Percentiles rank a stretch among this genome's conserved stretches.
Conservation (phyloP, 164 flowering plant species). For the Chimonanthus praecox region DNA sequence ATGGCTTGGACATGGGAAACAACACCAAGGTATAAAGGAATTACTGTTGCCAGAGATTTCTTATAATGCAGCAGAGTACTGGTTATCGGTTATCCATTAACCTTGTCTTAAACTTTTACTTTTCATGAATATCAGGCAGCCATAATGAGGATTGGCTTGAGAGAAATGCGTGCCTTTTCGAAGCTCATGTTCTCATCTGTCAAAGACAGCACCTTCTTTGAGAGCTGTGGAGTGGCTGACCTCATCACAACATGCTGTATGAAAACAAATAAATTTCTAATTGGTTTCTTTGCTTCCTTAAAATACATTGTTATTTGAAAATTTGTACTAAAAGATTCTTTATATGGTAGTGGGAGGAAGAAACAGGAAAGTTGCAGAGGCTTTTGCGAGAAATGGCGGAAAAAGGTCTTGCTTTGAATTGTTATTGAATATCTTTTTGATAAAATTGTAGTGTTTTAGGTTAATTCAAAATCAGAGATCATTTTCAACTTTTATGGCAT, state of each 20-base stretch:
- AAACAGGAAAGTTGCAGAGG: constrained; percentile 94
- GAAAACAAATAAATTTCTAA: constrained; percentile 18
- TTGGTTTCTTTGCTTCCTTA: background rate
- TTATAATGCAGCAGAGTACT: background rate
- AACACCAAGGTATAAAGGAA: constrained; percentile 65
- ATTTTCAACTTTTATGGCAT: background rate
- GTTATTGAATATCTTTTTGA: background rate
- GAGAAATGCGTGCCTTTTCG: constrained; percentile 90
- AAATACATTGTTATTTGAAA: background rate
- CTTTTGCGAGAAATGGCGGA: constrained; percentile 84
- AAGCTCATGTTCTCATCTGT: constrained; percentile 85
- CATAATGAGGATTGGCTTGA: constrained; percentile 91
- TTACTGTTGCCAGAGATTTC: background rate
- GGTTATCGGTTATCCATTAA: background rate
- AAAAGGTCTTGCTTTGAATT: constrained; percentile 45
- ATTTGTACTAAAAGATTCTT: background rate
- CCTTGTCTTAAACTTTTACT: background rate
- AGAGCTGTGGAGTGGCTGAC: constrained; percentile 99
- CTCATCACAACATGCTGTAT: constrained; percentile 93
- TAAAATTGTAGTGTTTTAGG: background rate
- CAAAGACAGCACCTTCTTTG: constrained; percentile 83
- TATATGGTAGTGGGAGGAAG: constrained; percentile 85
- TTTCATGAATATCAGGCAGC: constrained; percentile 55
- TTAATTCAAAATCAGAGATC: background rate
- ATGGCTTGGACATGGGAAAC: constrained; percentile 95